Base-by-base conservation (phyloP, 768 basidiomycete species). In the Phanerochaete carnosa region DNA sequence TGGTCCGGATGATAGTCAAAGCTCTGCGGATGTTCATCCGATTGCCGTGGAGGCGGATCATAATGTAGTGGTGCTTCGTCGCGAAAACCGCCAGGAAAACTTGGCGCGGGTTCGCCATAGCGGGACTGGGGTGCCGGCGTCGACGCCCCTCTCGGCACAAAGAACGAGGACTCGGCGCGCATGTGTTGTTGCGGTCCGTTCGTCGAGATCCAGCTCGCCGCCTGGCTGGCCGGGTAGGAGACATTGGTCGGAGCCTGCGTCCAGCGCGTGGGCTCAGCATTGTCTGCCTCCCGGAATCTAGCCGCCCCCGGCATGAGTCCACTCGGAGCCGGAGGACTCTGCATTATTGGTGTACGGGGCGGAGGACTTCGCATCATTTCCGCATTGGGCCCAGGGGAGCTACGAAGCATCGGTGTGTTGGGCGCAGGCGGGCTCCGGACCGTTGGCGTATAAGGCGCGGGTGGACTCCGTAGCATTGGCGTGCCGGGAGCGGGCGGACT, bases 111-210 rank as follows among this genome's bases (percentile, higher is more conserved):
- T 29, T 55, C 54, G 23, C 23, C 22, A 25, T 25, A 39, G 54
- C 54, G 54, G 6, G 54, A 25, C n/a, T 55, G 32, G 22, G 61
- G 61, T 5, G 61, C 61, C 2, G 61, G 61, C 13, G 61, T 62
- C 4, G 61, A 62, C 9, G 57, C 47, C 2, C 37, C 39, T 26
- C 32, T 15, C 8, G 56, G 61, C 9, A 43, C 39, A 19, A 32
- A 35, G 57, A 62, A 62, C 15, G 39, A 43, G 7, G 52, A 58
- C 12, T 33, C 45, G 15, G 30, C 47, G 23, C 28, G 60, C 37
- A 29, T 33, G 25, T 55, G 29, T 19, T 32, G 37, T 26, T 11
- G 26, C 16, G 26, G 54, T 26, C 19, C 23, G 23, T 23, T 45
- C 37, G 43, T 28, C 9, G 57, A 46, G 23, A 58, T 51, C 46